Base-by-base conservation (phyloP, 805 yeast genomes). In the Millerozyma miso region DNA sequence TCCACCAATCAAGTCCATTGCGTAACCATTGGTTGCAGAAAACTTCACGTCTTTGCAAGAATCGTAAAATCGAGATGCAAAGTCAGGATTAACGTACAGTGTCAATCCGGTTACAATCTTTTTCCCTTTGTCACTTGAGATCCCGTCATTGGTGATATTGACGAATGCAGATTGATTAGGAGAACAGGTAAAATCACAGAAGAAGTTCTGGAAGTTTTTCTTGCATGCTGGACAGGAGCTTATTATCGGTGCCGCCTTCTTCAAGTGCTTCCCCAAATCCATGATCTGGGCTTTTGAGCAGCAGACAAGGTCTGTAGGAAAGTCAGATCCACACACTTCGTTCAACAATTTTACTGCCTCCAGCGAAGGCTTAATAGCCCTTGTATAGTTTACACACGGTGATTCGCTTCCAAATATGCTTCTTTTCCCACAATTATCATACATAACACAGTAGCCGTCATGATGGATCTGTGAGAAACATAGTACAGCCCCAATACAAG, bases 1-100 rank as follows among this genome's bases (percentile, higher is more conserved):
- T n/a, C 99, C 99, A 5, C 99, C 99, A 34, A 91, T 83, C 33
- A 91, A 72, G 58, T 91, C 98, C 97, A 91, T 89, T 7, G 97
- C 98, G 54, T 77, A 87, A 2, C 97, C 97, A 62, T 90, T 91
- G 2, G 97, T 89, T 5, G 97, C 96, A 3, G 91, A 81, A 60
- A 93, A 90, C 64, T 91, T 89, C 59, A 91, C 84, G 48, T 83
- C 80, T 52, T 85, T 85, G 67, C 99, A 91, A 1, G 96, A 87
- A 43, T 89, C 85, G 58, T 69, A 91, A 54, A 91, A 80, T 1
- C 55, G 68, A 0, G 71, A 54, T 0, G 96, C 96, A 69, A 80
- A 79, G 1, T 54, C 54, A 1, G 77, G 70, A 44, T 77, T 79
- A 4, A 88, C 77, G 53, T 57, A 82, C 52, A 80, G 81, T 35